Conservation (phyloP, 139 green algal species). For the Mychonastes homosphaera region DNA sequence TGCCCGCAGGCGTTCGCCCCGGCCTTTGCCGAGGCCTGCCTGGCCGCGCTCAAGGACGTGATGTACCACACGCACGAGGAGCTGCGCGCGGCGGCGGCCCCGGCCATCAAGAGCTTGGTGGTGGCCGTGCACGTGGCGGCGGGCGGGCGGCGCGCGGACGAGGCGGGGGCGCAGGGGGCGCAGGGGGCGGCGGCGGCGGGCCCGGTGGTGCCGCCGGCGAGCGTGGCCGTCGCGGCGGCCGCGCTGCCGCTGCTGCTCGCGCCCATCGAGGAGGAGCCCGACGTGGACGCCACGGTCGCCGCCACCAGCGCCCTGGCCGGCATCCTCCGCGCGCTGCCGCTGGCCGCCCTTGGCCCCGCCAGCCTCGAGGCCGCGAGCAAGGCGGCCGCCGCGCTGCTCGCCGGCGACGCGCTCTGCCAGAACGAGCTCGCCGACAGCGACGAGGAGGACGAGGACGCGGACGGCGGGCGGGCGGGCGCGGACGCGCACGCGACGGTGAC, state of each 20-base stretch:
- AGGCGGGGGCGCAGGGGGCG: constrained; percentile 15
- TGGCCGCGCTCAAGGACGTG: constrained; percentile 26
- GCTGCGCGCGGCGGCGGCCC: constrained; percentile 32
- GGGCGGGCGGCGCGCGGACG: constrained; percentile 3
- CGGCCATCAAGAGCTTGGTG: constrained; percentile 22
- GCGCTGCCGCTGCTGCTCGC: constrained; percentile 22
- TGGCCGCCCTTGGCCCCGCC: neutral
- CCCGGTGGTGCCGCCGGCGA: constrained; percentile 8
- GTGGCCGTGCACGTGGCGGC: constrained; percentile 14
- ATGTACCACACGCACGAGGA: constrained; percentile 57
- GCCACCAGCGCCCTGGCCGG: constrained; percentile 11
- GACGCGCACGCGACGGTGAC: neutral
- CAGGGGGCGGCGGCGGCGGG: constrained; percentile 16
- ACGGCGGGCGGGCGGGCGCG: neutral
- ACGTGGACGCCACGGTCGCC: constrained; percentile 31
- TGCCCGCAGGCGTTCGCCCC: constrained; percentile 33
- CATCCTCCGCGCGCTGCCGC: constrained; percentile 1
- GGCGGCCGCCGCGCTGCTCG: constrained; percentile 21
- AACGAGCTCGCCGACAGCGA: neutral
- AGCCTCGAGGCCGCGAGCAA: constrained; percentile 5
- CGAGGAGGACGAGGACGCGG: neutral
- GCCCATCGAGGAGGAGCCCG: constrained; percentile 30
- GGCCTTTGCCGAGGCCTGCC: constrained; percentile 28
- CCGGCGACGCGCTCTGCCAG: constrained; percentile 37
- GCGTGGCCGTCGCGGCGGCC: neutral